Base-by-base conservation (phyloP, 176 grass and related monocot species). In the Phragmites australis region DNA sequence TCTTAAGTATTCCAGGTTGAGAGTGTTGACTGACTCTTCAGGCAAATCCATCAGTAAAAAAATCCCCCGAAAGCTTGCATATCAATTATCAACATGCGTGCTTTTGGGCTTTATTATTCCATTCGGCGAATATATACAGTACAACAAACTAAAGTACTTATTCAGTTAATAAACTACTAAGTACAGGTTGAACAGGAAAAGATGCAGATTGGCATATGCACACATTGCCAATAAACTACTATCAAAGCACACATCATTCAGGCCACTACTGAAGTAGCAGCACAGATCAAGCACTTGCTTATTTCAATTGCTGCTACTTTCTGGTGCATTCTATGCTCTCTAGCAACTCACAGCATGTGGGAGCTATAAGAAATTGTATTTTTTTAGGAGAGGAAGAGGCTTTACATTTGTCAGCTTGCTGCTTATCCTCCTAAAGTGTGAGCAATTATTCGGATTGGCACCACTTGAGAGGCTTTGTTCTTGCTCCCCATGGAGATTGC, bases 401-500 rank as follows among this genome's bases (percentile, higher is more conserved):
- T 41, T 63, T 64, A 27, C 51, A 64, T 69, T 82, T 68, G 62
- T 84, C 22, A 59, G 17, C 77, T 60, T 77, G 29, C 27, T 65
- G 76, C 69, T 68, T 8, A 59, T 70, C 34, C 64, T 76, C 81
- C 70, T 34, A 42, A 78, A 88, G 71, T 74, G 57, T 85, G 48
- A 65, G 49, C 65, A 76, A 60, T 85, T 72, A 82, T 84, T 78
- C 48, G 45, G 81, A 88, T 49, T 58, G 51, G 54, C 67, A 83
- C 69, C 70, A 56, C 50, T 27, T 19, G 12, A 25, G 12, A 25
- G 56, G 48, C 18, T 26, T 85, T 81, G 46, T 64, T 56, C 39
- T 85, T 89, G 87, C 65, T 81, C 82, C 71, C 77, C 87, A 21
- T 58, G 77, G 47, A 63, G 57, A 50, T 77, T 65, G 83, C 84